phyloP scores from a whole-genome alignment of 2,329 filamentous ascomycete species.

The Paraconiothyrium sp. region DNA sequence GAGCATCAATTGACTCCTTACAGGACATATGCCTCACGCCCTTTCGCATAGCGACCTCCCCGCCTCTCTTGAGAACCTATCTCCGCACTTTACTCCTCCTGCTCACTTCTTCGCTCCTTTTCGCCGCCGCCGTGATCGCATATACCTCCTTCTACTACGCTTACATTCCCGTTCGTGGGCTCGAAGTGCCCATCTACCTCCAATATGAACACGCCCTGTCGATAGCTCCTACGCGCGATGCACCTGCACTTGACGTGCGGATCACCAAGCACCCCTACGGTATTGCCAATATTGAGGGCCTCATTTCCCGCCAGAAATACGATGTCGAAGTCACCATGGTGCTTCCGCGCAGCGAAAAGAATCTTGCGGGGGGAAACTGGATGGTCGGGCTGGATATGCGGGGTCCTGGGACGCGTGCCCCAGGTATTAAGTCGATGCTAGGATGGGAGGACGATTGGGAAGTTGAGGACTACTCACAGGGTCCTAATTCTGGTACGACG shows the following conservation, averaged over 20 bases:
- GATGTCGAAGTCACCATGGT: constrained; percentile 80
- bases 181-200: constrained; percentile 70
- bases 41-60: constrained; percentile 66
- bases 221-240: constrained; percentile 15
- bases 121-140: constrained; percentile 66
- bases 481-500: constrained; percentile 19
- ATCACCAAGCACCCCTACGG: constrained; percentile 59
- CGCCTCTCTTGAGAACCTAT: constrained; percentile 70
- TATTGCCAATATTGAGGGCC: constrained; percentile 54
- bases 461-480: constrained; percentile 33
- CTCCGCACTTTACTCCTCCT: constrained; percentile 67
- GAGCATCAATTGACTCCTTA: constrained; percentile 5
- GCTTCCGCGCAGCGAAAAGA: constrained; percentile 80
- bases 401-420: constrained; percentile 28
- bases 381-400: constrained; percentile 86
- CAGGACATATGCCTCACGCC: constrained; percentile 65
- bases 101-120: constrained; percentile 62
- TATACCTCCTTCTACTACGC: constrained; percentile 75
- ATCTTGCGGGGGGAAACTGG: constrained; percentile 86
- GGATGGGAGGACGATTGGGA: constrained; percentile 47
- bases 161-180: constrained; percentile 72
- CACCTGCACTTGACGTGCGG: constrained; percentile 12
- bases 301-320: constrained; percentile 77
- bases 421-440: constrained; percentile 29
- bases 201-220: constrained; percentile 64